These are phyloP conservation scores for Coemansia sp. DNA, from an alignment of 371 early-diverging fungal genomes.

Conservation along the genomic window DNA sequence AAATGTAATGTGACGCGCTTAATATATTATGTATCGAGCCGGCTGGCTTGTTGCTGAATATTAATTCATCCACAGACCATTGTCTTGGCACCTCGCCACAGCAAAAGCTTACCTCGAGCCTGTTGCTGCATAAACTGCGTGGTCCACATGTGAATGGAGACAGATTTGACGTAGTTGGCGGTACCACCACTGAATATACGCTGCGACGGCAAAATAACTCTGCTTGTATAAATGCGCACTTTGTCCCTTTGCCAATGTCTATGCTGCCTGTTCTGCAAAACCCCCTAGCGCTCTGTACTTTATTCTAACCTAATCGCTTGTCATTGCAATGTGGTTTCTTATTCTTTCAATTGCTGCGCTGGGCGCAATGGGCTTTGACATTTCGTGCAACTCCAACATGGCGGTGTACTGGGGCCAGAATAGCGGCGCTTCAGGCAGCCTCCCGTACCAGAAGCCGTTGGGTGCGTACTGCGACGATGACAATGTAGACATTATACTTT, in stretches of 20 bases:
- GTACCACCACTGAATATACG: no score
- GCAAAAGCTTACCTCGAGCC: not conserved
- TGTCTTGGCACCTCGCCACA: conserved; percentile 1
- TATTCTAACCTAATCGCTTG: not conserved
- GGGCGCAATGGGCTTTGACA: conserved; percentile 32
- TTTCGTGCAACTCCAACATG: conserved; percentile 43
- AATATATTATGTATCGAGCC: conserved; percentile 1
- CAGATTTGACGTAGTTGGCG: not conserved
- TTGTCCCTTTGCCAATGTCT: not conserved
- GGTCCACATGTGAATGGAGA: conserved; percentile 5
- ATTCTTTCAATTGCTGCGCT: conserved; percentile 6
- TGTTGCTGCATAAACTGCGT: not conserved
- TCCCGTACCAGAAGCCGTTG: conserved; percentile 53
- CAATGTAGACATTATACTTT: conserved; percentile 37
- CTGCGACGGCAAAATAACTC: not conserved
- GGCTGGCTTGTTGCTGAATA: not conserved
- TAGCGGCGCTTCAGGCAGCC: conserved; percentile 34
- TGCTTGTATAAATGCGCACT: conserved; percentile 1
- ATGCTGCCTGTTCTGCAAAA: not conserved
- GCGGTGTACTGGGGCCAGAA: conserved; percentile 51
- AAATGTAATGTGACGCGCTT: not conserved
- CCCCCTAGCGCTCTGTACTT: not conserved
- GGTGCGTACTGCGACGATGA: conserved; percentile 50
- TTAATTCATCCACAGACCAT: not conserved
- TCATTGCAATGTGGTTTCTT: not conserved